These are phyloP conservation scores for Cytospora piceae DNA, from an alignment of 2,329 filamentous ascomycete genomes.

Conservation along the genomic window DNA sequence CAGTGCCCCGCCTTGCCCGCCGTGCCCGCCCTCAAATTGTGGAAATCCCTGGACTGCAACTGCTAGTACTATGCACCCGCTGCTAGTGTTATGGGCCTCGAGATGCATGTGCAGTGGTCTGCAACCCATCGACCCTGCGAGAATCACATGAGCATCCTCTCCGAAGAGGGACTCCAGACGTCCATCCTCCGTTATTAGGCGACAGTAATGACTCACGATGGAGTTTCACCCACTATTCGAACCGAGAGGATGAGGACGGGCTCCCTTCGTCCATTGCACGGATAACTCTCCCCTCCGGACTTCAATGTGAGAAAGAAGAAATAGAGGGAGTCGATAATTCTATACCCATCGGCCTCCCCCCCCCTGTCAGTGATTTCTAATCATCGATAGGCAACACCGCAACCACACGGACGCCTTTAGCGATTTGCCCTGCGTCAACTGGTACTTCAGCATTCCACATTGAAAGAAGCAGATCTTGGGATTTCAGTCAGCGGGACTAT, in stretches of 20 bases:
- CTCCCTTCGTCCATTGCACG: too few species aligned
- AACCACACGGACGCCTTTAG: constrained; percentile 26
- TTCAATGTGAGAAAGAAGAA: too few species aligned
- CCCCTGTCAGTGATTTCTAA: neutral
- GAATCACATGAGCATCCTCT: neutral
- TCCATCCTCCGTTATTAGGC: neutral
- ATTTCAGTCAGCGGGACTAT: constrained; percentile 16
- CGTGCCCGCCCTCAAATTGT: neutral
- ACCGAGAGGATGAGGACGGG: too few species aligned
- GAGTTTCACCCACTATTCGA: neutral
- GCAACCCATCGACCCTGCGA: neutral
- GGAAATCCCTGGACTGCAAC: neutral
- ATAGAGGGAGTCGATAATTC: neutral
- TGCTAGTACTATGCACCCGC: neutral
- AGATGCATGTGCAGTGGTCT: neutral
- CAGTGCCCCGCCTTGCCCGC: neutral
- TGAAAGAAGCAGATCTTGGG: neutral
- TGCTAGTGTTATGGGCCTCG: neutral
- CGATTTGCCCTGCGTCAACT: constrained; percentile 22
- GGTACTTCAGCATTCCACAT: neutral
- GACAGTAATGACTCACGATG: neutral
- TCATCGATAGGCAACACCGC: constrained; percentile 29
- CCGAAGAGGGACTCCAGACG: neutral
- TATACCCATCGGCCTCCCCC: neutral
- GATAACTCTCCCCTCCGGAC: too few species aligned